Evolutionary conservation across 2,329 filamentous ascomycete species (phyloP), one percentile per base, ranked within the genome.

Genomic region (Orbilia oligospora): DNA sequence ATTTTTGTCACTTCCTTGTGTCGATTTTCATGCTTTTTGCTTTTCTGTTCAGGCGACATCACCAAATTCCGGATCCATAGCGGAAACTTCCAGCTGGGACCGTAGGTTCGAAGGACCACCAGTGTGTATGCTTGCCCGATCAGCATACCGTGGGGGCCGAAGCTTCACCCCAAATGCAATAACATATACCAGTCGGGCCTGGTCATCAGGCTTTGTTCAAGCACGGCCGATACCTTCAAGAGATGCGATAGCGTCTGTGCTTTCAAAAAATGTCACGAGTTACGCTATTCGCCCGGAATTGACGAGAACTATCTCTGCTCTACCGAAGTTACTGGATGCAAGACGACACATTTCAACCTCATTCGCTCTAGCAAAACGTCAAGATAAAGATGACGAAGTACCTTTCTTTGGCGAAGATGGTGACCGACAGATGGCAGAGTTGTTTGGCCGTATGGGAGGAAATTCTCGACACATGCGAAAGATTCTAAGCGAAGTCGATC

Each of bases 81-180:
- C 56, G 53, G 55, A 38, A 30, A 33, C 24, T n/a, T 20, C n/a
- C 46, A 44, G 46, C 71, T 56, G 16, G 55, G 41, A 70, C 49
- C 30, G 36, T 12, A 69, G 55, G 6, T 24, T 41, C 55, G 44
- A 41, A n/a, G 1, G 61, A 18, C 41, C 36, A 48, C 46, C 22
- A 71, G 49, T 36, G 65, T 76, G 72, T 76, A 76, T 76, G 72
- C 72, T 76, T 58, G 46, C 65, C 56, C 48, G 72, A 58, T 58
- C 72, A 71, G 72, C 66, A 58, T 71, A 51, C 56, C 41, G 48
- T 56, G 55, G 66, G 66, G 72, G 72, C 72, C 66, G 72, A 66
- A 27, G 72, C 58, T 65, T 70, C 64, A 63, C 72, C 66, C 66
- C 56, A 18, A 76, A 71, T 76, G 66, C 49, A 48, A 44, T 68